phyloP scores from a whole-genome alignment of 352 stramenopile species.

The Aphanomyces euteiches region DNA sequence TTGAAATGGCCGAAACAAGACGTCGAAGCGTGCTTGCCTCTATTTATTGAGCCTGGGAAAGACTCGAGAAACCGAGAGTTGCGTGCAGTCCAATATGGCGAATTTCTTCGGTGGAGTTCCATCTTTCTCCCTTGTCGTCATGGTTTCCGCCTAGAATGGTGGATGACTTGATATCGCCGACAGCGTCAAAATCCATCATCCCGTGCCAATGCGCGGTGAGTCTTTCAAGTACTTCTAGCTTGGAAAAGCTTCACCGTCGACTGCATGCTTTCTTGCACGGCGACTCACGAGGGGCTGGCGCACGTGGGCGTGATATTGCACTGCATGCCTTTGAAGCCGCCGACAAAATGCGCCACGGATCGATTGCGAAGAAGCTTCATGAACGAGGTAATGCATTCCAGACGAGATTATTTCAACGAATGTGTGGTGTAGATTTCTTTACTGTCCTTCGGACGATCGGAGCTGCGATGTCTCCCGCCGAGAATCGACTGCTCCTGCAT shows the following conservation, averaged over 20 bases:
- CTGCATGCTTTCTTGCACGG: slow-evolving; percentile 15
- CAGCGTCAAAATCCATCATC: not conserved
- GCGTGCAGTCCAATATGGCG: slow-evolving; percentile 2
- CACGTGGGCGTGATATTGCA: slow-evolving; percentile 16
- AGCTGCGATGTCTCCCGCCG: slow-evolving; percentile 5
- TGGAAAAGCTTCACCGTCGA: not conserved
- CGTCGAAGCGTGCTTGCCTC: not conserved
- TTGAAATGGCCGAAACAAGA: slow-evolving; percentile 15
- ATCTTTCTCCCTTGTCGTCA: too few relatives aligned
- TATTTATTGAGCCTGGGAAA: slow-evolving; percentile 19
- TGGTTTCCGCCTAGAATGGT: not conserved
- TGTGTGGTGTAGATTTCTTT: slow-evolving; percentile 23
- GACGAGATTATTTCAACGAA: not conserved
- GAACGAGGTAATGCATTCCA: slow-evolving; percentile 7
- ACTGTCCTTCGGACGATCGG: slow-evolving; percentile 21
- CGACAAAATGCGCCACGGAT: slow-evolving; percentile 7
- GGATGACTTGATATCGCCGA: not conserved
- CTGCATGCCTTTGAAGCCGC: slow-evolving; percentile 25
- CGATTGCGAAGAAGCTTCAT: not conserved
- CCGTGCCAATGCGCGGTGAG: slow-evolving; percentile 10
- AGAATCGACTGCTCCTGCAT: slow-evolving; percentile 8
- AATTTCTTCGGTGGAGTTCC: slow-evolving; percentile 10
- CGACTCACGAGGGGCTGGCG: not conserved
- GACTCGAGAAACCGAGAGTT: not conserved
- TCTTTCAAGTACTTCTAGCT: not conserved